Conservation (phyloP, 129 eudicot genomes). For the Saussurea involucrata region DNA sequence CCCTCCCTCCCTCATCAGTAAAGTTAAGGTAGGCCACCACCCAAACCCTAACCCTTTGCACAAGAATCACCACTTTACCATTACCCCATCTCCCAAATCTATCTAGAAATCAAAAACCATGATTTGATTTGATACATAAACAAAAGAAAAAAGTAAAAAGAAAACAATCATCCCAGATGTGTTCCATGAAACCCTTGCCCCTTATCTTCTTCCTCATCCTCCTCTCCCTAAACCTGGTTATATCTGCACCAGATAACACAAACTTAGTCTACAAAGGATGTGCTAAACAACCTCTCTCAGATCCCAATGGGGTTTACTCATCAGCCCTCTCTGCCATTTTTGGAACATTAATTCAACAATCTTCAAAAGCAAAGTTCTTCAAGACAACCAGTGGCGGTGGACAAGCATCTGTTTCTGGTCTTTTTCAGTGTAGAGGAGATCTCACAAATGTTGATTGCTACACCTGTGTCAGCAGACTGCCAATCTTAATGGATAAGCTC, state of each 20-base stretch:
- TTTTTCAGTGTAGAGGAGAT: constrained; percentile 89
- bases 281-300: constrained; percentile 66
- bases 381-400: constrained; percentile 63
- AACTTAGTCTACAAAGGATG: constrained; percentile 84
- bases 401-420: constrained; percentile 61
- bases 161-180: background rate
- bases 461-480: constrained; percentile 65
- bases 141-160: background rate
- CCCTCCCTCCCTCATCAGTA: too few species aligned
- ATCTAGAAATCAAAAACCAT: constrained; percentile 19
- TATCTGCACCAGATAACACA: constrained; percentile 54
- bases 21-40: constrained; percentile 32
- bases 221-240: constrained; percentile 18
- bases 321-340: constrained; percentile 71
- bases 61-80: constrained; percentile 15
- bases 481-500: constrained; percentile 69
- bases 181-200: constrained; percentile 20
- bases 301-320: constrained; percentile 76
- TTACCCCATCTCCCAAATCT: constrained; percentile 1
- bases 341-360: constrained; percentile 67
- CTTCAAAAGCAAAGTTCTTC: constrained; percentile 70
- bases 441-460: constrained; percentile 67
- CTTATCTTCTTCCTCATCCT: background rate
- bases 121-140: background rate
- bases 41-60: constrained; percentile 16